These are phyloP conservation scores for Candida pini DNA, from an alignment of 805 yeast genomes.

Conservation along the genomic window DNA sequence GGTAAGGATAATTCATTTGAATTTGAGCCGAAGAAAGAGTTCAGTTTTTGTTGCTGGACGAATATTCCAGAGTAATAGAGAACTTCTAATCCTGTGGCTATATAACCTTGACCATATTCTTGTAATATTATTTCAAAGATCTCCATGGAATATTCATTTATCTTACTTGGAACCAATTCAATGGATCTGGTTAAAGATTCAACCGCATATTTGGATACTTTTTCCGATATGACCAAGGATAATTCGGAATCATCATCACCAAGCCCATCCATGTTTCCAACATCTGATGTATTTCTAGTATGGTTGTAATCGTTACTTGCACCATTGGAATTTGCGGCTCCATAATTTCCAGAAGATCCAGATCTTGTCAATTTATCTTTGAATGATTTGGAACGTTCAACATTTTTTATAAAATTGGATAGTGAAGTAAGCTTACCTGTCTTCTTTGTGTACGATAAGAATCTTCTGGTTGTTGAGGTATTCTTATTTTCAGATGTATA, in stretches of 20 bases:
- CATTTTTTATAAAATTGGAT: conserved; percentile 45
- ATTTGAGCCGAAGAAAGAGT: conserved; percentile 22
- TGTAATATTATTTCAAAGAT: conserved; percentile 60
- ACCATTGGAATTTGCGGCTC: neutral
- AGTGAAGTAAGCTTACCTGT: conserved; percentile 22
- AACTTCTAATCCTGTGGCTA: conserved; percentile 70
- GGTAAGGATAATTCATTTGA: conserved; percentile 13
- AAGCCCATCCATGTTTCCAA: neutral
- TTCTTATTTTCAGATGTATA: neutral
- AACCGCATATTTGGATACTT: conserved; percentile 60
- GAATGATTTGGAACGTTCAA: conserved; percentile 37
- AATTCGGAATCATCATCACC: conserved; percentile 16
- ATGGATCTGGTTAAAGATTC: conserved; percentile 74
- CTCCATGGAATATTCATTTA: conserved; percentile 59
- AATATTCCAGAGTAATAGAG: conserved; percentile 37
- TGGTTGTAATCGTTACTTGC: neutral
- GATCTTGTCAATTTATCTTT: conserved; percentile 17
- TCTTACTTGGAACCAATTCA: conserved; percentile 61
- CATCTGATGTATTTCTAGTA: conserved; percentile 3
- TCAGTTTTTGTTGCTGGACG: conserved; percentile 21
- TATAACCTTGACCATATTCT: conserved; percentile 68
- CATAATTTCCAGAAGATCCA: neutral
- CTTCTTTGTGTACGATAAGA: conserved; percentile 14
- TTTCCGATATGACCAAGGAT: conserved; percentile 48
- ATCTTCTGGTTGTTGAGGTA: conserved; percentile 2